Evolutionary conservation across 805 yeast genomes (phyloP), one percentile per base, ranked within the genome.

Genomic region (Spathaspora arborariae): DNA sequence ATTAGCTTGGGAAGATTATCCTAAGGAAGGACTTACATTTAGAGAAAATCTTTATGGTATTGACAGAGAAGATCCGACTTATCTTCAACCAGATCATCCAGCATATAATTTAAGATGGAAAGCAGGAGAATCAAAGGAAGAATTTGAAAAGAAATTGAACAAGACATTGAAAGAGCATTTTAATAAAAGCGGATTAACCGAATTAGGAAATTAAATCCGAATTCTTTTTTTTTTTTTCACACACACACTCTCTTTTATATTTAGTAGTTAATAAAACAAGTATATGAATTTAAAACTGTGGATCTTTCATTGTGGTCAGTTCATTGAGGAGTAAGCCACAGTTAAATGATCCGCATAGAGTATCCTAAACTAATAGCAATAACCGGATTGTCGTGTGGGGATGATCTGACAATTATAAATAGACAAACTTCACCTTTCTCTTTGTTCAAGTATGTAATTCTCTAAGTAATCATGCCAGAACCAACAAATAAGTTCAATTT

Each of bases 21-120:
- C 67, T 2, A 64, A 62, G 22, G 58, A 61, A 19, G 59, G 60
- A 35, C 57, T 66, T 1, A 66, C 72, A 13, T 63, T 63, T 45
- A 60, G 76, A 56, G 75, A 70, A 45, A 65, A 67, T 35, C 39
- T 70, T 1, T 63, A 53, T 49, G 71, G 70, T 9, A 50, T 48
- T 5, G 59, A 60, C 21, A 48, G 56, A 16, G 55, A 53, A 3
- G 62, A 57, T 8, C 56, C 59, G 20, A 38, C 52, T 9, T 56
- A 40, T 41, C 44, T 56, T 10, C 42, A 41, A 26, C 51, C 55
- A 4, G 44, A 51, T 34, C 60, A 56, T 44, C 60, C 58, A 11
- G 62, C 62, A 18, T 47, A 56, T 30, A 53, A 53, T 18, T 51
- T 57, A 16, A 55, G 63, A 45, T 59, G 64, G 64, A 58, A 49